Evolutionary conservation across 2,329 filamentous ascomycete species (phyloP).

Genomic region (Plectosphaerella plurivora): DNA sequence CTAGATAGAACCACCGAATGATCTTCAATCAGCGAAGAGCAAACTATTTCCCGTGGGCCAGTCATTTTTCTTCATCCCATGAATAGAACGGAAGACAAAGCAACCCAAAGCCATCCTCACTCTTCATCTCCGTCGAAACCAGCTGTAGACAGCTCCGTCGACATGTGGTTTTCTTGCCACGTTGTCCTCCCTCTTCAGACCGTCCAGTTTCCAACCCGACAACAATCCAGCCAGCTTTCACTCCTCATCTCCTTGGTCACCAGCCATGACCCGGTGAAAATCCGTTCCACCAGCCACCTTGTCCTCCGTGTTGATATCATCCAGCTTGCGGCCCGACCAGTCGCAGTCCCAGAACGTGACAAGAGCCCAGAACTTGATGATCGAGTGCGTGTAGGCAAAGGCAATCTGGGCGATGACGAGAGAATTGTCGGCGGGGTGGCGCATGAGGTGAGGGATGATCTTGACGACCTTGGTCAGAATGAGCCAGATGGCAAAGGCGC

Average conservation of each 20-base stretch:
- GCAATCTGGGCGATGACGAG: conserved; percentile 44
- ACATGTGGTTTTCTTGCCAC: too few relatives aligned
- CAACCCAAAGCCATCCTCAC: too few relatives aligned
- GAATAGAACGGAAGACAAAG: too few relatives aligned
- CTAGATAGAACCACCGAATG: too few relatives aligned
- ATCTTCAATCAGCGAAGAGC: too few relatives aligned
- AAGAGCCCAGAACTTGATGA: conserved; percentile 53
- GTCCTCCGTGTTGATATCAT: conserved; percentile 11
- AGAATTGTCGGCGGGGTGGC: conserved; percentile 45
- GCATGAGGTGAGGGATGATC: conserved; percentile 45
- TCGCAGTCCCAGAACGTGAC: conserved; percentile 43
- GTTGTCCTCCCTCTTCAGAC: too few relatives aligned
- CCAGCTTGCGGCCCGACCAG: conserved; percentile 36
- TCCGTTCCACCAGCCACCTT: neutral
- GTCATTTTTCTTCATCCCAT: too few relatives aligned
- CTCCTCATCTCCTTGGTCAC: neutral
- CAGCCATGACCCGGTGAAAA: neutral
- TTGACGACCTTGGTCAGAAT: conserved; percentile 54
- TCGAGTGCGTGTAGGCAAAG: conserved; percentile 54
- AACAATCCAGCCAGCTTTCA: neutral
- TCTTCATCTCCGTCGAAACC: too few relatives aligned
- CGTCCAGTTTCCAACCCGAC: too few relatives aligned
- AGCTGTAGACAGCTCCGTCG: too few relatives aligned
- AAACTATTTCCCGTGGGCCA: too few relatives aligned
- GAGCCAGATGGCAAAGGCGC: conserved; percentile 36